A percentile compares a stretch with the other conserved stretches of the same genome.
These are phyloP conservation scores for Pseudocercospora vitis DNA, from an alignment of 2,329 filamentous ascomycete species.

Conservation along the genomic window DNA sequence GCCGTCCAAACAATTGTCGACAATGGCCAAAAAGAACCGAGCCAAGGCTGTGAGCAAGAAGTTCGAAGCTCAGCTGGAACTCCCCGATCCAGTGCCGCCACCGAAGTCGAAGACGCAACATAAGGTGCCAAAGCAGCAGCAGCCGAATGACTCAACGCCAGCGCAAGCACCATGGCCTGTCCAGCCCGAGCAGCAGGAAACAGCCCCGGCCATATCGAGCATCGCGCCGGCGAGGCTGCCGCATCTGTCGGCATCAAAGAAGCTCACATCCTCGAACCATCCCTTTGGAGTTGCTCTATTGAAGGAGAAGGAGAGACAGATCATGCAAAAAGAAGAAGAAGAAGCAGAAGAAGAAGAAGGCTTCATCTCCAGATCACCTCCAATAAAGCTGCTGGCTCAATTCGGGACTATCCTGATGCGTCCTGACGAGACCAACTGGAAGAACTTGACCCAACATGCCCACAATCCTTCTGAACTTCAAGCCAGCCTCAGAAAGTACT, in stretches of 20 bases:
- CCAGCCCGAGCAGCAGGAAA: too few species aligned
- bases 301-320: slow-evolving; percentile 4
- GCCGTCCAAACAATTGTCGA: too few species aligned
- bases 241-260: slow-evolving; percentile 10
- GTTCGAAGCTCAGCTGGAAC: slow-evolving; percentile 14
- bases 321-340: slow-evolving; percentile 11
- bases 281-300: slow-evolving; percentile 16
- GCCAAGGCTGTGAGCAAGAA: slow-evolving; percentile 11
- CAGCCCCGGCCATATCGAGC: too few species aligned
- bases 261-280: slow-evolving; percentile 12
- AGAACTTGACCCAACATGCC: slow-evolving; percentile 6
- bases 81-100: slow-evolving; percentile 12
- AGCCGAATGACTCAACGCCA: neutral
- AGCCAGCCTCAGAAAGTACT: slow-evolving; percentile 10
- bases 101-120: slow-evolving; percentile 11
- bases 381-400: slow-evolving; percentile 19
- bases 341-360: neutral
- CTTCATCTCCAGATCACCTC: too few species aligned
- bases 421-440: slow-evolving; percentile 5
- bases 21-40: slow-evolving; percentile 9
- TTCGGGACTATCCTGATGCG: slow-evolving; percentile 20
- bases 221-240: neutral
- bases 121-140: neutral
- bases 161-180: neutral
- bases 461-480: slow-evolving; percentile 14